Percentiles rank a stretch among this genome's conserved stretches.
Conservation (phyloP, 192 early-diverging fungal genomes). For the Coemansia umbellata region DNA sequence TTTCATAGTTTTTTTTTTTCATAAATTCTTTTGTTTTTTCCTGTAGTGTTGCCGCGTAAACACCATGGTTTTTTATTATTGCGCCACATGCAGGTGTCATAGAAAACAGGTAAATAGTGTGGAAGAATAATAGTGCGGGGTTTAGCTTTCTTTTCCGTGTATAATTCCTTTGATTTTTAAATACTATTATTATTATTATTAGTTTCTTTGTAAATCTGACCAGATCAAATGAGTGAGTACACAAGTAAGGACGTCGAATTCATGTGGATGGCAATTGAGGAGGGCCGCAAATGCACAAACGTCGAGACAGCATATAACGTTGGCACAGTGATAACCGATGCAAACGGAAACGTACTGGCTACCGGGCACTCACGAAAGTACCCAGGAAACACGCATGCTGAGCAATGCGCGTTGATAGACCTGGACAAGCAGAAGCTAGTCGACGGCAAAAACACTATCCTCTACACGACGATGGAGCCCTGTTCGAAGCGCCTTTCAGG, state of each 20-base stretch:
- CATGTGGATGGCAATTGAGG: slow-evolving; percentile 76
- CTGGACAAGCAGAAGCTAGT: slow-evolving; percentile 13
- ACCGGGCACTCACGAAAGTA: slow-evolving; percentile 91
- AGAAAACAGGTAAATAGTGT: no score
- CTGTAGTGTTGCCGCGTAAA: no score
- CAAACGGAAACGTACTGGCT: slow-evolving; percentile 53
- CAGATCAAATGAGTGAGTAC: slow-evolving; percentile 13
- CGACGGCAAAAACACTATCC: not conserved
- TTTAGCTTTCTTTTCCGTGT: no score
- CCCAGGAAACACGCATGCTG: slow-evolving; percentile 97
- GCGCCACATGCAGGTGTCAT: no score
- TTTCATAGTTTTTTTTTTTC: no score
- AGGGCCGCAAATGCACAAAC: slow-evolving; percentile 67
- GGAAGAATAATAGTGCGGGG: no score
- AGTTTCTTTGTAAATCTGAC: no score
- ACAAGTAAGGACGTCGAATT: slow-evolving; percentile 49
- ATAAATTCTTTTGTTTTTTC: no score
- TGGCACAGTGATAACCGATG: slow-evolving; percentile 69
- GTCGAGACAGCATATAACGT: slow-evolving; percentile 86
- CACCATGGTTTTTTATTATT: no score
- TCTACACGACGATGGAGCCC: slow-evolving; percentile 98
- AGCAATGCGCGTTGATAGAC: slow-evolving; percentile 82
- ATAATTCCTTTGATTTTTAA: no score
- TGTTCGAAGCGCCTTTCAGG: slow-evolving; percentile 84
- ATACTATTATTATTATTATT: not conserved